These are phyloP conservation scores for Silene conica DNA, from an alignment of 148 eudicot genomes.

Conservation along the genomic window DNA sequence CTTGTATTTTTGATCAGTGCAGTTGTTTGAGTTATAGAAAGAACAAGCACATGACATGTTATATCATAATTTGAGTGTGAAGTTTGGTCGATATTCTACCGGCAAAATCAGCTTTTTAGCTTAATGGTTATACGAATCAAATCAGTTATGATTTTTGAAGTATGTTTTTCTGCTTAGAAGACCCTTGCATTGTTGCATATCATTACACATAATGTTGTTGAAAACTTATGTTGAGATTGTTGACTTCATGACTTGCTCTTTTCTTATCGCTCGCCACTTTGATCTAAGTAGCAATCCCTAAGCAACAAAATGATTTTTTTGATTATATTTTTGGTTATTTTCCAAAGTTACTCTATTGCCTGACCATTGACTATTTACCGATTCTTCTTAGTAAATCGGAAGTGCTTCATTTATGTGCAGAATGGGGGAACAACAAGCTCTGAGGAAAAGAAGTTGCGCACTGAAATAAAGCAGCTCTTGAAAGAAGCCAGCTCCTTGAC, in stretches of 20 bases:
- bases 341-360: too few species aligned
- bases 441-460: constrained; percentile 49
- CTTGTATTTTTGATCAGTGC: neutral
- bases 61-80: neutral
- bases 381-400: neutral
- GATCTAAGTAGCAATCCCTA: neutral
- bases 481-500: constrained; percentile 75
- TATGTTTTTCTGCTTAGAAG: neutral
- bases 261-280: neutral
- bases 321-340: too few species aligned
- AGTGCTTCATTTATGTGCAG: constrained; percentile 9
- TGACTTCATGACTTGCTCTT: neutral
- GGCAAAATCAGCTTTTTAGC: neutral
- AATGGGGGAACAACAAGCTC: constrained; percentile 46
- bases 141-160: neutral
- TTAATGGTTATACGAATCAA: neutral
- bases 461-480: constrained; percentile 70
- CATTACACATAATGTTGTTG: neutral
- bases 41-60: neutral
- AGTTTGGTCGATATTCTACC: neutral
- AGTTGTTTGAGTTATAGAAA: neutral
- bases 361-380: neutral
- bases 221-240: too few species aligned
- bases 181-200: neutral
- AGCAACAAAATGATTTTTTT: neutral